Evolutionary conservation across 208 protist species (phyloP).

Genomic region (Crithidia thermophila): DNA sequence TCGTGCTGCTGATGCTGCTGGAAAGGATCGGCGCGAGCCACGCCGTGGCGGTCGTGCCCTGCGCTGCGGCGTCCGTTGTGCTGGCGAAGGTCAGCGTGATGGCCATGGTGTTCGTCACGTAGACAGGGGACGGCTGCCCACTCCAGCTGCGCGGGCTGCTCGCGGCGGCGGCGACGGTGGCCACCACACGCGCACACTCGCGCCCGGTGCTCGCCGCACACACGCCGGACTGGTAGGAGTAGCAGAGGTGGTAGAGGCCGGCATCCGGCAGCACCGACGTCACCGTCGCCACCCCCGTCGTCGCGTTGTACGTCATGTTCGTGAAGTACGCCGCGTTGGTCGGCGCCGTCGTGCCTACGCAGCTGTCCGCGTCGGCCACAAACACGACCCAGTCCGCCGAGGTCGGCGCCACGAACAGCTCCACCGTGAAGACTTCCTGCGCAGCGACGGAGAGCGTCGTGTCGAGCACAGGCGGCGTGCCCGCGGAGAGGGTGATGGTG

Average conservation of each 20-base stretch:
- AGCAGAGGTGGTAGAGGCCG: slow-evolving; percentile 82
- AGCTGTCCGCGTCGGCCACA: slow-evolving; percentile 43
- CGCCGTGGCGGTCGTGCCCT: slow-evolving; percentile 22
- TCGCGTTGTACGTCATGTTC: slow-evolving; percentile 22
- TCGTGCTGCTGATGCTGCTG: slow-evolving; percentile 12
- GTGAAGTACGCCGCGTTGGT: slow-evolving; percentile 42
- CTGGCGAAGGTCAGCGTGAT: slow-evolving; percentile 47
- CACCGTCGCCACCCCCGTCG: slow-evolving; percentile 28
- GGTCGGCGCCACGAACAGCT: slow-evolving; percentile 45
- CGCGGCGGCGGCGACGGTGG: slow-evolving; percentile 45
- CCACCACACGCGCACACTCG: slow-evolving; percentile 83
- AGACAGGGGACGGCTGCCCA: slow-evolving; percentile 49
- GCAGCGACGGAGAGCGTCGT: slow-evolving; percentile 36
- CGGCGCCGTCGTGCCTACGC: slow-evolving; percentile 45
- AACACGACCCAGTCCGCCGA: slow-evolving; percentile 68
- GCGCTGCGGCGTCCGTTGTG: slow-evolving; percentile 22
- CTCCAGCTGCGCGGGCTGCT: slow-evolving; percentile 61
- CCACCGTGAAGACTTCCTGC: slow-evolving; percentile 48
- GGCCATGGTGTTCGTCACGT: slow-evolving; percentile 42
- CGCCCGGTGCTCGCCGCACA: slow-evolving; percentile 34
- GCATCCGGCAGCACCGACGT: slow-evolving; percentile 49
- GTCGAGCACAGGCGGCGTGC: slow-evolving; percentile 48
- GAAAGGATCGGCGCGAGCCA: slow-evolving; percentile 49
- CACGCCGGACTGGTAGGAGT: slow-evolving; percentile 52
- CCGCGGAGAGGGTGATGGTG: slow-evolving; percentile 41